Conservation (phyloP, 148 eudicot species). For the Bassia scoparia region DNA sequence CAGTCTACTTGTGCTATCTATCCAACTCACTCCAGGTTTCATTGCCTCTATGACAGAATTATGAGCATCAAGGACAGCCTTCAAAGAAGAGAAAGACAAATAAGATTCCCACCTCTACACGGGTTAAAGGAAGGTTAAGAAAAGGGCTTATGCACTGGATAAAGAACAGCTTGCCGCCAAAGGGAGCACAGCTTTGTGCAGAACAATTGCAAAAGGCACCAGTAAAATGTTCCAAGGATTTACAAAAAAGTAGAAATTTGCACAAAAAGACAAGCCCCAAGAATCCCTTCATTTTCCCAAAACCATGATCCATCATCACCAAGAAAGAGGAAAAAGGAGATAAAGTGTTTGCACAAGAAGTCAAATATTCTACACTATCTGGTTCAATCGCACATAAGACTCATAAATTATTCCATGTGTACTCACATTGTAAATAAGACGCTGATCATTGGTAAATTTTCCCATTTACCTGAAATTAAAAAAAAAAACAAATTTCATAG, state of each 20-base stretch:
- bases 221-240: no score
- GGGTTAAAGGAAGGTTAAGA: background rate
- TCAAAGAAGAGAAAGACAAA: conserved; percentile 24
- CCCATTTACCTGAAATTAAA: conserved; percentile 79
- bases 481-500: conserved; percentile 10
- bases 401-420: no score
- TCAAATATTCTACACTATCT: background rate
- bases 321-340: background rate
- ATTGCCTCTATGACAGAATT: conserved; percentile 79
- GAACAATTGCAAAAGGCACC: no score
- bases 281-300: no score
- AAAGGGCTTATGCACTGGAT: background rate
- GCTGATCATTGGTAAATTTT: conserved; percentile 74
- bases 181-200: no score
- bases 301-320: no score
- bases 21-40: conserved; percentile 94
- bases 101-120: background rate
- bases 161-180: background rate
- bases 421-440: conserved; percentile 84
- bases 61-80: conserved; percentile 97
- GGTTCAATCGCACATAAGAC: no score
- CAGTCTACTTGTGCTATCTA: conserved; percentile 85
- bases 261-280: no score
- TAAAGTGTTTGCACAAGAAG: background rate
- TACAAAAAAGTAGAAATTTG: no score